phyloP scores from a whole-genome alignment of 2,329 filamentous ascomycete genomes.

The Neonectria hederae region DNA sequence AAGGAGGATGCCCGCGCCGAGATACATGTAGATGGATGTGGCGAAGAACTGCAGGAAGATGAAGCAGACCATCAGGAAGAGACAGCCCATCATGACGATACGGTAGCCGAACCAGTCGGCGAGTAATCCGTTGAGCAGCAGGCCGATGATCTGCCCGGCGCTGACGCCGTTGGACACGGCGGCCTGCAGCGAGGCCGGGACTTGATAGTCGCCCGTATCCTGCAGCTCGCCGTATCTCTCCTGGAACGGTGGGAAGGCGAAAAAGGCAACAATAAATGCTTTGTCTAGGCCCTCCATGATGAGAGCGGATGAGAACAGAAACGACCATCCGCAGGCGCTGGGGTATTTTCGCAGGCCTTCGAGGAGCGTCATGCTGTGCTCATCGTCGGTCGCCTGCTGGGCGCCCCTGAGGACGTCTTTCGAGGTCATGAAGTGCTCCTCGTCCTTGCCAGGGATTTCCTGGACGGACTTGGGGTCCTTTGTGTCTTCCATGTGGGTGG shows the following conservation, averaged over 20 bases:
- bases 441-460: slow-evolving; percentile 20
- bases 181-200: slow-evolving; percentile 60
- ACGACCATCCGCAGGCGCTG: slow-evolving; percentile 49
- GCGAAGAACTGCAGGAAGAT: slow-evolving; percentile 61
- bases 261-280: slow-evolving; percentile 52
- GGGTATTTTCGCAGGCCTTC: slow-evolving; percentile 51
- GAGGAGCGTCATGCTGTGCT: slow-evolving; percentile 45
- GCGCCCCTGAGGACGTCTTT: slow-evolving; percentile 31
- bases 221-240: slow-evolving; percentile 49
- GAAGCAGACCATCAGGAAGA: slow-evolving; percentile 52
- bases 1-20: slow-evolving; percentile 56
- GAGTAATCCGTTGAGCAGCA: slow-evolving; percentile 58
- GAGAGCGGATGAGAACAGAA: slow-evolving; percentile 50
- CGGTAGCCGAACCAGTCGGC: slow-evolving; percentile 57
- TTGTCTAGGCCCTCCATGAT: slow-evolving; percentile 54
- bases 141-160: slow-evolving; percentile 59
- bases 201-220: slow-evolving; percentile 51
- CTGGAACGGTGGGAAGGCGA: slow-evolving; percentile 49
- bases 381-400: slow-evolving; percentile 29
- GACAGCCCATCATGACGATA: slow-evolving; percentile 54
- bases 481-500: slow-evolving; percentile 29
- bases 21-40: slow-evolving; percentile 50
- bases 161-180: slow-evolving; percentile 57
- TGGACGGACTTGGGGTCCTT: slow-evolving; percentile 24
- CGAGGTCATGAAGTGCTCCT: slow-evolving; percentile 17